Percentiles rank a stretch among this genome's conserved stretches.
These are phyloP conservation scores for Camellia granthamiana DNA, from an alignment of 148 eudicot species.

Conservation along the genomic window DNA sequence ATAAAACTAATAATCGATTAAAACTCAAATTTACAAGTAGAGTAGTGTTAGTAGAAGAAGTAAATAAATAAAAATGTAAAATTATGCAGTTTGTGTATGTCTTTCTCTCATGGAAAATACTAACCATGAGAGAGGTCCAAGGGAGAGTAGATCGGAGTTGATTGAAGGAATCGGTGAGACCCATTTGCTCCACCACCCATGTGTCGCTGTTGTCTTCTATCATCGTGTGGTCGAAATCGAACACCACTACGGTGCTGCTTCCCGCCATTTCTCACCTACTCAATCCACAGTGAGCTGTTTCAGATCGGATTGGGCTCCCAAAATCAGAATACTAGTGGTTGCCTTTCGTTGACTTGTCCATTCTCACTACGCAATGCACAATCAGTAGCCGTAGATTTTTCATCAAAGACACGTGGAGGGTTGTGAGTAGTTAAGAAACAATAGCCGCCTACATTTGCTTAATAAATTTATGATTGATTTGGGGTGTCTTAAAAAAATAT, in stretches of 20 bases:
- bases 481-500: no score
- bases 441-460: no score
- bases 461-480: no score
- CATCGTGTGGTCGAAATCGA: conserved; percentile 77
- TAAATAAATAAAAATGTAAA: background rate
- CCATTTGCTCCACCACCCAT: conserved; percentile 61
- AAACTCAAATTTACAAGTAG: background rate
- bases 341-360: background rate
- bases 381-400: no score
- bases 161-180: conserved; percentile 47
- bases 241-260: conserved; percentile 31
- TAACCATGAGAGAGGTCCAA: conserved; percentile 80
- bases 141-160: conserved; percentile 54
- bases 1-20: background rate
- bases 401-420: no score
- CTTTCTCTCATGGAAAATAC: background rate
- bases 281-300: no score
- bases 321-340: background rate
- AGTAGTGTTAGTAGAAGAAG: background rate
- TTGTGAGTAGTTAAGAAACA: no score
- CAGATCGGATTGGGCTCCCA: background rate
- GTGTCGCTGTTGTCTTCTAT: conserved; percentile 76
- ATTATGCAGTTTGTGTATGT: no score
- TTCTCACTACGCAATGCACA: no score
- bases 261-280: conserved; percentile 16